These are phyloP conservation scores for Coemansia sp. DNA, from an alignment of 192 early-diverging fungal genomes.

Conservation along the genomic window DNA sequence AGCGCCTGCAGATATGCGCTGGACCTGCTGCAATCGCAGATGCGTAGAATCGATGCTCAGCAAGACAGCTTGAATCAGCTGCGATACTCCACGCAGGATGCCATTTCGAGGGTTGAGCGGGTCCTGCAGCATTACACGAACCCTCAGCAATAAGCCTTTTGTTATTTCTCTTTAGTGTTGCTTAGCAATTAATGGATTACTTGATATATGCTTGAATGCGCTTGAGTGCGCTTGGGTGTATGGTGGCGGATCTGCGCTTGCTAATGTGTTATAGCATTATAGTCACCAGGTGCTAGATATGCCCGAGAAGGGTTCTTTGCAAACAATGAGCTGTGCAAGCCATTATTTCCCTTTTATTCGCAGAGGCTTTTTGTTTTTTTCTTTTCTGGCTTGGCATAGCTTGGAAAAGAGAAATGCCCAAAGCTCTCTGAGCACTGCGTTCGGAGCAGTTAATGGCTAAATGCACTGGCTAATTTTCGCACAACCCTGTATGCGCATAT, in stretches of 20 bases:
- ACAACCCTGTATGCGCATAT: background rate
- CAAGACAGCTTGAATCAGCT: constrained; percentile 32
- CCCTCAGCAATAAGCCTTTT: constrained; percentile 6
- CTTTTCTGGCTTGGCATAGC: constrained; percentile 7
- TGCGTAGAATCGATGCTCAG: constrained; percentile 39
- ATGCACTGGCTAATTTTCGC: too few relatives aligned
- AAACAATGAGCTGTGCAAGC: too few relatives aligned
- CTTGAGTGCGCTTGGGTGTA: background rate
- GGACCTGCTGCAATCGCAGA: constrained; percentile 33
- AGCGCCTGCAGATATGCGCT: constrained; percentile 30
- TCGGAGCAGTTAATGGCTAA: too few relatives aligned
- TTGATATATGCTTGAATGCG: too few relatives aligned
- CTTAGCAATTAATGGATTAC: too few relatives aligned
- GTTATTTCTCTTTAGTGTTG: constrained; percentile 12
- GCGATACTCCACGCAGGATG: constrained; percentile 24
- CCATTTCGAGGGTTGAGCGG: constrained; percentile 36
- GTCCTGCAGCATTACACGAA: constrained; percentile 23
- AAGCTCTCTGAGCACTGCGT: too few relatives aligned
- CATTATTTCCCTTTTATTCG: too few relatives aligned
- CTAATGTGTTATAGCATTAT: background rate
- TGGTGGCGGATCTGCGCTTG: constrained; percentile 2
- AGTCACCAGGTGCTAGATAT: too few relatives aligned
- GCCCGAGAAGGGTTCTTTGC: too few relatives aligned
- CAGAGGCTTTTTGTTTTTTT: background rate
- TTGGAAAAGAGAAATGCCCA: too few relatives aligned